Percentiles rank a stretch among this genome's conserved stretches.
Conservation (phyloP, 352 stramenopile species). For the Pythium myriotylum region DNA sequence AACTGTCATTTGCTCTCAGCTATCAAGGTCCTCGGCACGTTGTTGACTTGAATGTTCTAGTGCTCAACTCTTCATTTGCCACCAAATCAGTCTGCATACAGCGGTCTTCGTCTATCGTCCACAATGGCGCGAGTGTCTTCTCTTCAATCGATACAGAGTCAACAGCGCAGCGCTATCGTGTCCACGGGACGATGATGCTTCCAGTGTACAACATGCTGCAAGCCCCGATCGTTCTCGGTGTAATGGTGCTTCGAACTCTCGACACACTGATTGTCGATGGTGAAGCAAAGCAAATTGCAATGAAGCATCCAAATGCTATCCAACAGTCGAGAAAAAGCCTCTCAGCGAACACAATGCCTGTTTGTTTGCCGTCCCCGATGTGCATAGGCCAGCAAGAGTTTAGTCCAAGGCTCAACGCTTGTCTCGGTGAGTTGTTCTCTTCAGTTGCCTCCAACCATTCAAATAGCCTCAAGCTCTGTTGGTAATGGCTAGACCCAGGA, state of each 20-base stretch:
- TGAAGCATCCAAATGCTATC: slow-evolving; percentile 11
- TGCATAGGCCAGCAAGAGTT: slow-evolving; percentile 55
- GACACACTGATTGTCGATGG: slow-evolving; percentile 50
- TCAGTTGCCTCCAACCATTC: background rate
- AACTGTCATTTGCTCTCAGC: slow-evolving; percentile 51
- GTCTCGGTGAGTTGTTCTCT: slow-evolving; percentile 37
- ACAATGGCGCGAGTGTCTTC: slow-evolving; percentile 56
- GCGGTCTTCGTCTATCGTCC: slow-evolving; percentile 50
- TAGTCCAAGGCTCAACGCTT: slow-evolving; percentile 41
- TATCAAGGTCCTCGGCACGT: slow-evolving; percentile 32
- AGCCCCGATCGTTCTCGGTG: slow-evolving; percentile 57
- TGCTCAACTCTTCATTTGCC: slow-evolving; percentile 28
- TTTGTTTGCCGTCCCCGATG: slow-evolving; percentile 18
- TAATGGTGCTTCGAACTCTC: slow-evolving; percentile 55
- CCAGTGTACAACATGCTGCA: slow-evolving; percentile 77
- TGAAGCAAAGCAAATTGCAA: slow-evolving; percentile 35
- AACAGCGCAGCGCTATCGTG: slow-evolving; percentile 43
- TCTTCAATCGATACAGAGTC: slow-evolving; percentile 43
- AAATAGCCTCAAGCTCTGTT: background rate
- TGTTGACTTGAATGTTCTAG: slow-evolving; percentile 50
- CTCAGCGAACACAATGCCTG: slow-evolving; percentile 2
- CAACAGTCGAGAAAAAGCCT: background rate
- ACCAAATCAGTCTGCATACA: slow-evolving; percentile 56
- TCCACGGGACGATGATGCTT: slow-evolving; percentile 50
- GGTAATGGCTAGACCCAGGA: slow-evolving; percentile 45